Base-by-base conservation (phyloP, 495 filamentous ascomycete species). In the Aspergillus ostianus region DNA sequence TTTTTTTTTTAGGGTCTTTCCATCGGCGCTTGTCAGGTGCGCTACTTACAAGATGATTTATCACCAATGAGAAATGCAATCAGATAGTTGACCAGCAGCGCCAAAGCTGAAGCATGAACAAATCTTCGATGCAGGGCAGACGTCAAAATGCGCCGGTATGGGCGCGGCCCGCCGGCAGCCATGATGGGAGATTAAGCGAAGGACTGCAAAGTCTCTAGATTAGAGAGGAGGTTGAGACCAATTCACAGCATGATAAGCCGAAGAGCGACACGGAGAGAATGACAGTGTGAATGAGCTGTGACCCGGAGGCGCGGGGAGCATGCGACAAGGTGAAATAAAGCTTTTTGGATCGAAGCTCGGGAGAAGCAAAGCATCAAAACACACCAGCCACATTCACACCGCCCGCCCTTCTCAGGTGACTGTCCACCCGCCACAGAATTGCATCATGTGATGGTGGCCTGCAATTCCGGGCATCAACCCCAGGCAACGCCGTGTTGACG, bases 111-210 rank as follows among this genome's bases (percentile, higher is more conserved):
- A 30, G 91, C 90, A 55, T 83, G 82, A 46, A 87, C 86, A 78
- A 97, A 98, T 58, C 92, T 82, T 63, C 90, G 82, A 71, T 98
- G 94, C 55, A 98, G 76, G 46, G 90, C 84, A 36, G 94, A 93
- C 45, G 93, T 96, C 58, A 98, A 75, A 72, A 95, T 92, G 67
- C 96, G 90, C 77, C 93, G 86, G 69, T 97, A 97, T 46, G 83
- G 83, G 53, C 84, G 77, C 54, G 75, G 70, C 69, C 72, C 75
- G 52, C 69, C 57, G 53, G 73, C 66, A 64, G 79, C 75, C 82
- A 84, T 83, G 67, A 58, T 76, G 74, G 55, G 64, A 67, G 63
- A 32, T 62, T 61, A 55, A 49, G 50, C 57, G 57, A 63, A 56
- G 65, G 69, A 66, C 67, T 66, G 68, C 58, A 57, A 27, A 57